Evolutionary conservation across 805 yeast species (phyloP), one percentile per base, ranked within the genome.

Genomic region (Hanseniaspora mollemarum): DNA sequence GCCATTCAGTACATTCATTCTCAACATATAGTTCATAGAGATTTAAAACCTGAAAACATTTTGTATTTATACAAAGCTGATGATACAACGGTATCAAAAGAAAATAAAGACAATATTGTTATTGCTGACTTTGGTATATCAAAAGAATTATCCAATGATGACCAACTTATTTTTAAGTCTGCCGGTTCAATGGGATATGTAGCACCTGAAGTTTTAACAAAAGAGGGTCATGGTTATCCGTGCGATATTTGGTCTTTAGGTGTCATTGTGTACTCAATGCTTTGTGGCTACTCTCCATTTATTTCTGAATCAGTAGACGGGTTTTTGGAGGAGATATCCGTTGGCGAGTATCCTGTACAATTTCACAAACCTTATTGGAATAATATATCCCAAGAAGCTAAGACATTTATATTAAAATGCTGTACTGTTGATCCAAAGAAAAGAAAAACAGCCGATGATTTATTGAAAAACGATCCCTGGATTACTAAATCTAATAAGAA

Each of bases 41-140:
- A 90, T 64, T 73, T 90, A 60, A 90, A 90, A 67, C 97, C 97
- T 2, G 98, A 90, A 63, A 90, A 90, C 66, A 75, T 90, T 43
- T 71, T 90, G 43, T 88, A 86, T 62, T 66, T 85, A 45, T 68
- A 69, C 7, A 62, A 65, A 4, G 77, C 71, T n/a, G 90, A 90
- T 66, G 75, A 90, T 43, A 71, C 88, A 43, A 87, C 85, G 62
- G 67, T 85, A 45, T 67, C 68, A 6, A 62, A 65, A 5, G 77
- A 71, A 12, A 74, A 71, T 13, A 72, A 79, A 54, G 80, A 94
- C 8, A 79, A 77, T 50, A 72, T 90, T 32, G 96, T 88, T 10
- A 71, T 90, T 56, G 96, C 96, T 0, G 98, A 90, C 67, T 90
- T 90, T 65, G 98, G 98, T 45, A 92, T 90, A 55, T 96, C 97